A percentile compares a stretch with the other conserved stretches of the same genome.
These are phyloP conservation scores for Pleodorina starrii DNA, from an alignment of 139 green algal genomes.

Conservation along the genomic window DNA sequence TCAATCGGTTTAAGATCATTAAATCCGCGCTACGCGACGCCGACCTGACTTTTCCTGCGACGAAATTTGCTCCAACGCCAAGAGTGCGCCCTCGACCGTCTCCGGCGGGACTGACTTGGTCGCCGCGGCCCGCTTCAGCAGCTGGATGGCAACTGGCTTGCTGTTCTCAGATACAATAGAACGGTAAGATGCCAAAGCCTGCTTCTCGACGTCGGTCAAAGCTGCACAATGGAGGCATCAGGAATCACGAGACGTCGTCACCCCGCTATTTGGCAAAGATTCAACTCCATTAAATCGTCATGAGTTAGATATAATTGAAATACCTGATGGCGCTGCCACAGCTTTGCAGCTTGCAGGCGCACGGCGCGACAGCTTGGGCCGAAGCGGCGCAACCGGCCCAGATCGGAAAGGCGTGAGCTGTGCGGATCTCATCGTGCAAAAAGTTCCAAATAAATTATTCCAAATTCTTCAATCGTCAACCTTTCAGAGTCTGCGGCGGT, in stretches of 20 bases:
- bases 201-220: conserved; percentile 13
- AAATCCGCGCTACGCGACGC: background rate
- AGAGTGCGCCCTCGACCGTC: conserved; percentile 48
- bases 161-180: background rate
- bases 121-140: conserved; percentile 44
- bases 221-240: background rate
- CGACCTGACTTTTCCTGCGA: conserved; percentile 5
- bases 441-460: background rate
- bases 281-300: background rate
- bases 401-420: background rate
- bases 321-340: background rate
- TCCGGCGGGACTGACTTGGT: conserved; percentile 36
- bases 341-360: background rate
- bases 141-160: conserved; percentile 19
- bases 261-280: no score
- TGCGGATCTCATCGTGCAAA: background rate
- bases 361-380: background rate
- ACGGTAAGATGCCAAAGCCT: conserved; percentile 2
- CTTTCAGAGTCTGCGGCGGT: no score
- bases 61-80: conserved; percentile 46
- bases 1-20: background rate
- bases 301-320: background rate
- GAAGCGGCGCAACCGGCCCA: background rate
- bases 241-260: no score
- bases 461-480: no score